phyloP scores from a whole-genome alignment of 2,329 filamentous ascomycete genomes.

The Penicillium freii region DNA sequence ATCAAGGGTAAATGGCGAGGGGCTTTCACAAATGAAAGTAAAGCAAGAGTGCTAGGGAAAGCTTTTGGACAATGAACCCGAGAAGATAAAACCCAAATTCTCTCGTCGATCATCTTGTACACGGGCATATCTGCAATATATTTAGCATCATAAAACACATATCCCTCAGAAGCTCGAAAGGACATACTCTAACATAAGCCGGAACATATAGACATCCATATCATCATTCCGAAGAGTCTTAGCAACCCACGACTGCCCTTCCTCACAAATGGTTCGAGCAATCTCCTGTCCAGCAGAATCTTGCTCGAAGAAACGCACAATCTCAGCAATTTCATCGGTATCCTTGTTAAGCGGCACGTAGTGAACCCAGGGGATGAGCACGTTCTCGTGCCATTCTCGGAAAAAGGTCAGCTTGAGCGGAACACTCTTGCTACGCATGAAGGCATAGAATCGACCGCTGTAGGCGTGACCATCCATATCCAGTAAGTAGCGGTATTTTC shows the following conservation, averaged over 20 bases:
- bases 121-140: not conserved
- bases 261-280: no score
- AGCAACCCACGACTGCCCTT: no score
- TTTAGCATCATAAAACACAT: not conserved
- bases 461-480: not conserved
- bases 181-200: not conserved
- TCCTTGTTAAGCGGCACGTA: no score
- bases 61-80: not conserved
- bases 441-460: not conserved
- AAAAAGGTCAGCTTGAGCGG: not conserved
- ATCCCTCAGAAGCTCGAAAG: not conserved
- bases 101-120: not conserved
- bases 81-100: not conserved
- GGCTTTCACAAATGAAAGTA: no score
- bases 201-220: not conserved
- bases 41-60: not conserved
- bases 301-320: no score
- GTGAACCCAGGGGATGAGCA: not conserved
- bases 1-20: no score
- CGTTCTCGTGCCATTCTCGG: not conserved
- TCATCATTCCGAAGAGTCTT: not conserved
- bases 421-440: not conserved
- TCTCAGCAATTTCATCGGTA: no score
- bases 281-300: no score
- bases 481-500: no score